Evolutionary conservation across 768 basidiomycete genomes (phyloP).

Genomic region (Mycena pura): DNA sequence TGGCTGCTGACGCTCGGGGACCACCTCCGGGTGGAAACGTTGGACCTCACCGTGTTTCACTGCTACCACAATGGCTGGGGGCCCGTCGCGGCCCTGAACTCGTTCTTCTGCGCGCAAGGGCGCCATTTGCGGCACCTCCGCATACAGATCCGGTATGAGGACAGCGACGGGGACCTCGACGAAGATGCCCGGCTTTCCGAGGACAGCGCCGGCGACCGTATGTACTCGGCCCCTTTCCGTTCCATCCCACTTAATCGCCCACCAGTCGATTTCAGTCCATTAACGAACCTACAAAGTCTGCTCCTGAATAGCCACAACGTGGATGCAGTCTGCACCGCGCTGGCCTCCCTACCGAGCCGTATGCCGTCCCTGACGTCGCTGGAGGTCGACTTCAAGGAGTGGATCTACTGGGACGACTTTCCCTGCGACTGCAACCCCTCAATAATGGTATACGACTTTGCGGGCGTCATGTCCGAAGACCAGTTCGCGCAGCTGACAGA

Average conservation of each 20-base stretch:
- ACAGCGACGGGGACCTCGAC: background rate
- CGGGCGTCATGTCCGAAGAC: background rate
- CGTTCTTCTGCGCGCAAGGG: background rate
- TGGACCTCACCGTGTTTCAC: slow-evolving; percentile 9
- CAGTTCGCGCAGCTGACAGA: background rate
- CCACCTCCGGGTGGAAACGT: background rate
- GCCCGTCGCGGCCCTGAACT: background rate
- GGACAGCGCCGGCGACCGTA: slow-evolving; percentile 2
- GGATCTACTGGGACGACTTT: background rate
- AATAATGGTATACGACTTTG: background rate
- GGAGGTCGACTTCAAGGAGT: background rate
- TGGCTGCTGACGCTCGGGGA: background rate
- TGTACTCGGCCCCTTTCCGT: background rate
- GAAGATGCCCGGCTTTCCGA: background rate
- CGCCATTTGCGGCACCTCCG: background rate
- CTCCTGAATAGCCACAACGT: background rate
- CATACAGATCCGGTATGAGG: slow-evolving; percentile 1
- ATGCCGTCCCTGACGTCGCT: background rate
- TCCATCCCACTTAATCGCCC: too few species aligned
- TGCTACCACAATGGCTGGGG: slow-evolving; percentile 19
- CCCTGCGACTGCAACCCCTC: background rate
- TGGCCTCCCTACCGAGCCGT: background rate
- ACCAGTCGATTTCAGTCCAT: slow-evolving; percentile 11
- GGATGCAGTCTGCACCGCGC: background rate
- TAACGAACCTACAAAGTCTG: background rate